Conservation (phyloP, 2,329 filamentous ascomycete genomes). For the Colletotrichum destructivum region DNA sequence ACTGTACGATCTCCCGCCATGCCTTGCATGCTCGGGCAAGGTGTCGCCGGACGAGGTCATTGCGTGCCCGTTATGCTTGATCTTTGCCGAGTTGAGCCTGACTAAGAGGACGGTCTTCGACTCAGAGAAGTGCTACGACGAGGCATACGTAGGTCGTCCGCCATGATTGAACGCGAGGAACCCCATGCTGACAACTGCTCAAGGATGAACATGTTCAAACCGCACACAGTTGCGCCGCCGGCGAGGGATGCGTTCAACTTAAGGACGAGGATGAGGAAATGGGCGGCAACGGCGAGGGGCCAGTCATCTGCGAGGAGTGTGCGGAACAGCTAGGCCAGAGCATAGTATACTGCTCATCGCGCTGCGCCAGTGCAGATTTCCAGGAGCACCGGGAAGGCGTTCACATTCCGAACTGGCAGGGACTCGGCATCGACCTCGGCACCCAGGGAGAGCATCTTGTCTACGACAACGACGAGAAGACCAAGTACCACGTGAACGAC, state of each 20-base stretch:
- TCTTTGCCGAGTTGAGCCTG: conserved; percentile 56
- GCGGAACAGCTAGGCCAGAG: conserved; percentile 53
- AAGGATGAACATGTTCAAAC: conserved; percentile 57
- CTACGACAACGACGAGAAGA: conserved; percentile 42
- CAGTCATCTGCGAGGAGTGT: conserved; percentile 61
- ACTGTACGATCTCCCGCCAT: conserved; percentile 57
- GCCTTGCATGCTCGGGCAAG: conserved; percentile 55
- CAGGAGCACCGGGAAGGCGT: conserved; percentile 55
- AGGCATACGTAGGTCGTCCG: conserved; percentile 57
- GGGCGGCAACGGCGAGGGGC: conserved; percentile 47
- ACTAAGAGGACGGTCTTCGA: conserved; percentile 60
- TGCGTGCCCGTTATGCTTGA: conserved; percentile 62
- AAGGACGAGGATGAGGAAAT: conserved; percentile 58
- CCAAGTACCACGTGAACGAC: conserved; percentile 42
- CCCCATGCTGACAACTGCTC: conserved; percentile 10
- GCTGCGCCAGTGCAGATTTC: conserved; percentile 60
- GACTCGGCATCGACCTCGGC: conserved; percentile 44
- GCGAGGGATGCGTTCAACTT: conserved; percentile 57
- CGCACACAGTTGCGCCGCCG: conserved; percentile 59
- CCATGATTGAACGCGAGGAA: neutral
- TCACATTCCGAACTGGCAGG: conserved; percentile 50
- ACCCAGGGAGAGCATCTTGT: conserved; percentile 46
- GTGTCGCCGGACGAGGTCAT: conserved; percentile 55
- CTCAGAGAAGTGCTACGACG: conserved; percentile 58
- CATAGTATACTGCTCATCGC: conserved; percentile 59